These are phyloP conservation scores for Glomus cerebriforme DNA, from an alignment of 192 early-diverging fungal genomes.

Conservation along the genomic window DNA sequence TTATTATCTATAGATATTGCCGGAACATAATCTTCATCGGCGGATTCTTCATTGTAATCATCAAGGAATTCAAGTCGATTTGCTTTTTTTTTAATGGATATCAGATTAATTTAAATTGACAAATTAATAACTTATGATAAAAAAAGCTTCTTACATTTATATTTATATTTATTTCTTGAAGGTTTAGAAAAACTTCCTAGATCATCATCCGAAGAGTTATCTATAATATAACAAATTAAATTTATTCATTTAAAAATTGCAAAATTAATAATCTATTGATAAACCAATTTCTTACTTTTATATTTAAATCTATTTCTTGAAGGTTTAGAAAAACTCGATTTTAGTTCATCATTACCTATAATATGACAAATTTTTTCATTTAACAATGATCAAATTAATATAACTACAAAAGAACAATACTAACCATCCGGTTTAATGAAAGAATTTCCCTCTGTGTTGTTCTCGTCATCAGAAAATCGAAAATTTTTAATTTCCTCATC, in stretches of 20 bases:
- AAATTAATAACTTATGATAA: neutral
- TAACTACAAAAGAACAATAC: neutral
- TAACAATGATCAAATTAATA: neutral
- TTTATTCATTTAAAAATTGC: neutral
- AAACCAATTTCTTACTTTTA: neutral
- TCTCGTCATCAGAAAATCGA: neutral
- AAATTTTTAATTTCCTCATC: neutral
- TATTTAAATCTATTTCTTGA: neutral
- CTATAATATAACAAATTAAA: neutral
- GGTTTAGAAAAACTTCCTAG: neutral
- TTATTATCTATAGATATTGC: neutral
- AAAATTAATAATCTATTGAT: neutral
- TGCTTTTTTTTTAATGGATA: neutral
- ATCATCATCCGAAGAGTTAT: neutral
- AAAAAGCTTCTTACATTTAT: neutral
- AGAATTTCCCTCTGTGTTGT: neutral
- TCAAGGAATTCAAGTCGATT: neutral
- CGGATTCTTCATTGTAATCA: neutral
- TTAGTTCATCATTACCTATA: neutral
- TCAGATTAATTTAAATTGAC: neutral
- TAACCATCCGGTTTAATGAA: neutral
- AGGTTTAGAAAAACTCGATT: neutral
- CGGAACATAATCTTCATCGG: neutral
- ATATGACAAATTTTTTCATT: no score
- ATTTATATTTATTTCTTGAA: neutral